Percentiles rank a stretch among this genome's conserved stretches.
Conservation (phyloP, 257 asterid genomes). For the Coffea canephora region DNA sequence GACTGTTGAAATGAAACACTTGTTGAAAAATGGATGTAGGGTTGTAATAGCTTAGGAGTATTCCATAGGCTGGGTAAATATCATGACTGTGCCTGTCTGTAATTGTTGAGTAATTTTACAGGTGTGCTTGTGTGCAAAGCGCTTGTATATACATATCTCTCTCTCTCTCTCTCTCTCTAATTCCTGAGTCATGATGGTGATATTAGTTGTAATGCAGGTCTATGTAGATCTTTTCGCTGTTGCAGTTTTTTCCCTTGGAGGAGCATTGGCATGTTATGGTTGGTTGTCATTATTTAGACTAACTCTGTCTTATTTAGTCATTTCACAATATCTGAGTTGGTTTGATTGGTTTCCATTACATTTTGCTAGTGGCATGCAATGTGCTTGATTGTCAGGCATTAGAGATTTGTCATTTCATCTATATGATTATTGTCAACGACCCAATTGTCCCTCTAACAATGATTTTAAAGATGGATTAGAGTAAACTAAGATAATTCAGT, state of each 20-base stretch:
- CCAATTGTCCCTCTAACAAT: neutral
- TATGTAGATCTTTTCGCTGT: slow-evolving; percentile 78
- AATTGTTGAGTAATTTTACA: neutral
- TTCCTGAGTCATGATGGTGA: neutral
- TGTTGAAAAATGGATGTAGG: neutral
- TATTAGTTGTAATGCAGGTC: slow-evolving; percentile 50
- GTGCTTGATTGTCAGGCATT: neutral
- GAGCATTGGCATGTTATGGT: slow-evolving; percentile 96
- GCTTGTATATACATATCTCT: neutral
- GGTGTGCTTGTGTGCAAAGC: neutral
- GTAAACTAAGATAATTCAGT: neutral
- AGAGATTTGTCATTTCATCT: neutral
- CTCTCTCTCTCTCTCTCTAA: neutral
- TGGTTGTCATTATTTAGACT: slow-evolving; percentile 22
- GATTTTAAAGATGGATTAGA: neutral
- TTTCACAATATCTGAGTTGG: neutral
- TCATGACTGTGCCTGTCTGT: neutral
- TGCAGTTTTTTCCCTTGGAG: slow-evolving; percentile 67
- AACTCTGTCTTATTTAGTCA: neutral
- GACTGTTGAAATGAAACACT: neutral
- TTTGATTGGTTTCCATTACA: neutral
- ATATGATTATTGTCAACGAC: neutral
- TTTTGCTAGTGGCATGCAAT: neutral
- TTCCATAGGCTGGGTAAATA: neutral
- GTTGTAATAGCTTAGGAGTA: neutral